Evolutionary conservation across 2,329 filamentous ascomycete genomes (phyloP).

Genomic region (Colletotrichum euphorbiae): DNA sequence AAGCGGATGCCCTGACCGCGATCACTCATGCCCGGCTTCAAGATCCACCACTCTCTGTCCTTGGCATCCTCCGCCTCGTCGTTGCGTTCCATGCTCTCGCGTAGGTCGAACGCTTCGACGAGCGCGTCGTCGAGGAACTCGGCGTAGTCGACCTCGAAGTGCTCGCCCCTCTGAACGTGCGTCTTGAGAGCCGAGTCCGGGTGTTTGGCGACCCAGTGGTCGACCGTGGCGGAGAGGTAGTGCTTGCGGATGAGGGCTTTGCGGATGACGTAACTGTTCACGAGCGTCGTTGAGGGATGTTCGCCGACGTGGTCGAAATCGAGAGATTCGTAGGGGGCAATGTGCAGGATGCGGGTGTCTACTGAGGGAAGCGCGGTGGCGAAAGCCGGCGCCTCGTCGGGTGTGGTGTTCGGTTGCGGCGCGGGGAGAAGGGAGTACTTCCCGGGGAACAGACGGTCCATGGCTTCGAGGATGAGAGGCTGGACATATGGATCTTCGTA

Average conservation of each 20-base stretch:
- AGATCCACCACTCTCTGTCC: constrained; percentile 90
- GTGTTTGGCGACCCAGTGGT: constrained; percentile 88
- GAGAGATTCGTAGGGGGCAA: constrained; percentile 86
- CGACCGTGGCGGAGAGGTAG: constrained; percentile 85
- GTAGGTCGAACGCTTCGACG: constrained; percentile 88
- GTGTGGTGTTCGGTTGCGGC: constrained; percentile 54
- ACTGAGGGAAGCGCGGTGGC: constrained; percentile 49
- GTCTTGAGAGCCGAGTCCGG: constrained; percentile 74
- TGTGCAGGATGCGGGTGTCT: constrained; percentile 73
- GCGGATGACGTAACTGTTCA: constrained; percentile 94
- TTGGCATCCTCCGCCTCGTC: constrained; percentile 39
- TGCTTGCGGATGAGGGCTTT: constrained; percentile 98
- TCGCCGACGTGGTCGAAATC: constrained; percentile 82
- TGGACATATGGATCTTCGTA: constrained; percentile 94
- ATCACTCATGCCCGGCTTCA: constrained; percentile 98
- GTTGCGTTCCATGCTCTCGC: constrained; percentile 81
- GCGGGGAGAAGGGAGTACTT: constrained; percentile 63
- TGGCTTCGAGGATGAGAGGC: constrained; percentile 81
- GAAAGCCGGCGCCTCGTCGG: constrained; percentile 51
- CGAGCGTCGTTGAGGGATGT: constrained; percentile 71
- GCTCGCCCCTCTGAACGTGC: constrained; percentile 82
- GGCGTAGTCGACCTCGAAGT: constrained; percentile 95
- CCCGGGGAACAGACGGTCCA: constrained; percentile 70
- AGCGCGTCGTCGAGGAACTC: constrained; percentile 96
- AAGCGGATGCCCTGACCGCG: constrained; percentile 91